Percentiles rank a stretch among this genome's conserved stretches.
Evolutionary conservation across 2,329 filamentous ascomycete genomes (phyloP).

Genomic region (Pezicula rhizophila): DNA sequence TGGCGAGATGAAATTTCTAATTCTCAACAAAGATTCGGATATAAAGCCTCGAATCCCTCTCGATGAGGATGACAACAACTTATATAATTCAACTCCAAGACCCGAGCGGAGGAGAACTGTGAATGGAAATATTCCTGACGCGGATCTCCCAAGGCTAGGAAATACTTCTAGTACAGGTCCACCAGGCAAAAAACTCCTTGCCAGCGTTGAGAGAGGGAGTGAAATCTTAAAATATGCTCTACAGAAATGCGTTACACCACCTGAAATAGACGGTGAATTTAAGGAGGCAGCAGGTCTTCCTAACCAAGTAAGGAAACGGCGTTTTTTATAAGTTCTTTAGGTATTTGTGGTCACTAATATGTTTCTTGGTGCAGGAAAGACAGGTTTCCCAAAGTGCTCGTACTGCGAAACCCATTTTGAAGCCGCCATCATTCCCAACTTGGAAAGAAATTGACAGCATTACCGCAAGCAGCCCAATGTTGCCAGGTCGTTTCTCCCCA

Average conservation of each 20-base stretch:
- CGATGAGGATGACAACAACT: background rate
- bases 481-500: background rate
- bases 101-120: background rate
- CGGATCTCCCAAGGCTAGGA: background rate
- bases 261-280: background rate
- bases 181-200: background rate
- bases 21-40: background rate
- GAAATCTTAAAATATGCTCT: background rate
- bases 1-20: background rate
- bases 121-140: background rate
- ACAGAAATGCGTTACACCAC: background rate
- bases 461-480: background rate
- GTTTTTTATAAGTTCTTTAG: no score
- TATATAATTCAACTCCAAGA: background rate
- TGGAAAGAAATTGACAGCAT: background rate
- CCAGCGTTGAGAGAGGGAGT: background rate
- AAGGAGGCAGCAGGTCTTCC: background rate
- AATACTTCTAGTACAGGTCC: background rate
- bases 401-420: no score
- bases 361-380: no score
- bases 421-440: background rate
- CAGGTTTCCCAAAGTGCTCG: no score
- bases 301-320: background rate
- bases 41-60: background rate
- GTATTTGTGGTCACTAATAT: no score